Base-by-base conservation (phyloP, 148 eudicot species). In the Drosera capensis region DNA sequence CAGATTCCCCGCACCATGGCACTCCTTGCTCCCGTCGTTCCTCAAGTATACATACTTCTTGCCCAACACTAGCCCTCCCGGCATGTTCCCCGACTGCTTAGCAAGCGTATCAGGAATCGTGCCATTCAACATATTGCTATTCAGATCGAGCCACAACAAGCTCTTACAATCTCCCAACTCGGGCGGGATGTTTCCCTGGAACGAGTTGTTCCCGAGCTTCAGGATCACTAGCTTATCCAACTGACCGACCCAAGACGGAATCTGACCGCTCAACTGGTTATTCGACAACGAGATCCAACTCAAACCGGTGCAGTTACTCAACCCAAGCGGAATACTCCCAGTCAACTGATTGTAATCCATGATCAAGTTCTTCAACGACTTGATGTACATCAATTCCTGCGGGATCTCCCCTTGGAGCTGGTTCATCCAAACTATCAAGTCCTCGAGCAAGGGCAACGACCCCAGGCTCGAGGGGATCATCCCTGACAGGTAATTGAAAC, bases 391-490 rank as follows among this genome's bases (percentile, higher is more conserved):
- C 41, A 86, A 73, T 30, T 78, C 90, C 42, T 77, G 56, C 3
- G 95, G 95, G 58, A 86, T 75, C 43, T 78, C 71, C 20, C 95
- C 95, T 0, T 68, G 54, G 37, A 85, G 77, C 40, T 45, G 56
- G 34, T 85, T 85, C 64, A 80, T 86, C 95, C 92, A 85, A 80
- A 85, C 78, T 30, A 77, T 71, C 43, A 85, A 24, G 53, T 80
- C 95, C n/a, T 67, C 58, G 29, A 85, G 66, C 41, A 74, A 42
- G 3, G 86, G 70, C 2, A 85, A 62, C 4, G 24, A 51, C 71
- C 95, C 80, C 45, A 85, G 57, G 40, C 75, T 73, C 7, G 25
- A 4, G 1, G 95, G 92, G 44, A 85, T 78, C 5, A 44, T 56
- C 9, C 78, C 92, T 21, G 25, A 51, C 6, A 85, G 55, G 25